A percentile compares a stretch with the other conserved stretches of the same genome.
These are phyloP conservation scores for Didymella arachidicola DNA, from an alignment of 2,329 filamentous ascomycete genomes.

Conservation along the genomic window DNA sequence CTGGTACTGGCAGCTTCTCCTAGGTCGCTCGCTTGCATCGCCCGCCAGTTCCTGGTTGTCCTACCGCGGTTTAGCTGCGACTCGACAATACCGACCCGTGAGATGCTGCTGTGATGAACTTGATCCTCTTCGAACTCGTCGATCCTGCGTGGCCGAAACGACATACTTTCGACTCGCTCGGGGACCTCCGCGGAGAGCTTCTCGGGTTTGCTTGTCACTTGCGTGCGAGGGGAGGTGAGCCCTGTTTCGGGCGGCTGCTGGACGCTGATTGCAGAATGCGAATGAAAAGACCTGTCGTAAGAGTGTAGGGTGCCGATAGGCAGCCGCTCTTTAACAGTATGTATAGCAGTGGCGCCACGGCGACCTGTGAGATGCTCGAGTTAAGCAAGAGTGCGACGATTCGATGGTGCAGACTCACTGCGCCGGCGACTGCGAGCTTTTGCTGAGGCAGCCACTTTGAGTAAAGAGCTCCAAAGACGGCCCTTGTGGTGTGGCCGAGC, in stretches of 20 bases:
- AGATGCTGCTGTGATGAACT: conserved; percentile 25
- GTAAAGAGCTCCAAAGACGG: background rate
- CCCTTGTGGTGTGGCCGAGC: no score
- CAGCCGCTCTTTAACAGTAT: conserved; percentile 24
- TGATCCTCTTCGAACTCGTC: conserved; percentile 23
- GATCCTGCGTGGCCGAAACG: conserved; percentile 31
- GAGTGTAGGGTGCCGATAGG: conserved; percentile 27
- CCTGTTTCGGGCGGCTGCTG: background rate
- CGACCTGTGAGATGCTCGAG: conserved; percentile 24
- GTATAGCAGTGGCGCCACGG: conserved; percentile 26
- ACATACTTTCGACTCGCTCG: conserved; percentile 39
- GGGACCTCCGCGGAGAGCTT: background rate
- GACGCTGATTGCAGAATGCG: background rate
- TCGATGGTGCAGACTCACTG: conserved; percentile 29
- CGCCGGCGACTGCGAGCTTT: conserved; percentile 31
- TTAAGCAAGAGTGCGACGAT: background rate
- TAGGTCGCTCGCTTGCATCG: conserved; percentile 32
- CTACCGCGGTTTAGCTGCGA: conserved; percentile 32
- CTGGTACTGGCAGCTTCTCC: conserved; percentile 15
- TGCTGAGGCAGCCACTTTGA: conserved; percentile 33
- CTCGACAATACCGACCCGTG: conserved; percentile 33
- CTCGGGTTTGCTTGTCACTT: background rate
- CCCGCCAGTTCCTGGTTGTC: conserved; percentile 34
- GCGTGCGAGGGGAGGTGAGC: conserved; percentile 23
- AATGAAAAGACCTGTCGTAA: background rate